Conservation (phyloP, 768 basidiomycete species). For the Mycena rebaudengoi region DNA sequence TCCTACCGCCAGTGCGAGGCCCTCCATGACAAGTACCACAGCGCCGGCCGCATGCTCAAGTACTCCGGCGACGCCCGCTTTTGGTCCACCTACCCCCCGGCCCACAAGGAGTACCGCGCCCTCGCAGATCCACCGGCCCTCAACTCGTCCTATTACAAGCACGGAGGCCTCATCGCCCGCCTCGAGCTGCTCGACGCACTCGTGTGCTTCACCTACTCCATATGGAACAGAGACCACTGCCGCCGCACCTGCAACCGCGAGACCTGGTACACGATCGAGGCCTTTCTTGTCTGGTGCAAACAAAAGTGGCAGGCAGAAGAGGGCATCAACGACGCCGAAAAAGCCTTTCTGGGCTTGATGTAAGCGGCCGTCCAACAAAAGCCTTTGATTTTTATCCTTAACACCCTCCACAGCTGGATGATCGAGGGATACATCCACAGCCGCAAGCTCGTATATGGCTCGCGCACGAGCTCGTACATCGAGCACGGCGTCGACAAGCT, state of each 20-base stretch:
- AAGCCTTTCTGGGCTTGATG: slow-evolving; percentile 83
- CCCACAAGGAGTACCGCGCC: slow-evolving; percentile 70
- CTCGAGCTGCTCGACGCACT: slow-evolving; percentile 85
- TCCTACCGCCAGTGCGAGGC: slow-evolving; percentile 58
- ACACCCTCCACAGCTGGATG: slow-evolving; percentile 66
- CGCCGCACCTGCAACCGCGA: slow-evolving; percentile 62
- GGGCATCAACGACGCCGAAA: slow-evolving; percentile 58
- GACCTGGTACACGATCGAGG: slow-evolving; percentile 75
- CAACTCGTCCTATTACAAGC: slow-evolving; percentile 77
- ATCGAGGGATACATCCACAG: slow-evolving; percentile 78
- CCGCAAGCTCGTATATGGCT: slow-evolving; percentile 56
- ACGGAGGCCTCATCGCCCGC: slow-evolving; percentile 77
- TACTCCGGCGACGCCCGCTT: slow-evolving; percentile 85
- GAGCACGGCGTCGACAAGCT: slow-evolving; percentile 50
- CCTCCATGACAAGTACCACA: slow-evolving; percentile 76
- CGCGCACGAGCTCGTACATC: slow-evolving; percentile 43
- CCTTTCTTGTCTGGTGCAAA: slow-evolving; percentile 77
- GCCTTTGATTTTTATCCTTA: slow-evolving; percentile 39
- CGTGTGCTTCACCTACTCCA: slow-evolving; percentile 82
- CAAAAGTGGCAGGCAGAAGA: slow-evolving; percentile 69
- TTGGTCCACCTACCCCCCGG: slow-evolving; percentile 74
- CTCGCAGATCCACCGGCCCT: slow-evolving; percentile 69
- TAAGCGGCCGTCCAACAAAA: slow-evolving; percentile 54
- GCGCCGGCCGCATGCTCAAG: slow-evolving; percentile 77
- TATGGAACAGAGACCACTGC: slow-evolving; percentile 80